Base-by-base conservation (phyloP, 2,329 filamentous ascomycete genomes). In the Coniochaeta sp. region DNA sequence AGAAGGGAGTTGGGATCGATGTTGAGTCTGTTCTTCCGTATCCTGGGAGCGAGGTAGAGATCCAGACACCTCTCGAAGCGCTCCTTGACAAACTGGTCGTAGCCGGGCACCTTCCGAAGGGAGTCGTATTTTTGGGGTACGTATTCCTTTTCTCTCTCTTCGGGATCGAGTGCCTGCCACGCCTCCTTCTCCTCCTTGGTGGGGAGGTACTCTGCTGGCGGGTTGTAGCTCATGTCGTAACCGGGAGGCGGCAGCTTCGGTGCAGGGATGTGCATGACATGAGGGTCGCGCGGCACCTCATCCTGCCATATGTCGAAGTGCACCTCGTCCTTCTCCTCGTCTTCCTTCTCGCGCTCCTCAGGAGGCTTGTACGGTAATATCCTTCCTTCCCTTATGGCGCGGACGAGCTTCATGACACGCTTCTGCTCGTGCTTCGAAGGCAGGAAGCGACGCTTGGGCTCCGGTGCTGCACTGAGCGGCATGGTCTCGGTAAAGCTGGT, bases 381-480 rank as follows among this genome's bases (percentile, higher is more conserved):
- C 48, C 91, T 84, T 31, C 95, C 94, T 70, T 97, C 92, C 58
- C 87, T 85, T 60, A 99, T 99, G 32, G 94, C 94, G 63, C 89
- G 90, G 51, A 97, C 94, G 62, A 99, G 84, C 74, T 99, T 97
- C 83, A 96, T 96, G 49, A 99, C 83, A 52, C 91, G 83, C 75
- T 96, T 96, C 28, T 89, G 87, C 70, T 99, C 94, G 68, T 99
- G 90, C 71, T 96, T 97, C 46, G 92, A 97, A 6, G 95, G 94
- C 9, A 99, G 74, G 67, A 97, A 99, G 61, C 94, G 85, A 57
- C 94, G 82, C 74, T 99, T 99, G 1, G 94, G 94, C 66, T 99
- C 94, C 6, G 94, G 94, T 1, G 94, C 94, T 45, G 91, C 86
- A 65, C 90, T 96, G 52, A 99, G 70, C 13, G 94, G 94, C 91